phyloP scores from a whole-genome alignment of 495 filamentous ascomycete species.

The Hyphodiscus hymeniophilus region DNA sequence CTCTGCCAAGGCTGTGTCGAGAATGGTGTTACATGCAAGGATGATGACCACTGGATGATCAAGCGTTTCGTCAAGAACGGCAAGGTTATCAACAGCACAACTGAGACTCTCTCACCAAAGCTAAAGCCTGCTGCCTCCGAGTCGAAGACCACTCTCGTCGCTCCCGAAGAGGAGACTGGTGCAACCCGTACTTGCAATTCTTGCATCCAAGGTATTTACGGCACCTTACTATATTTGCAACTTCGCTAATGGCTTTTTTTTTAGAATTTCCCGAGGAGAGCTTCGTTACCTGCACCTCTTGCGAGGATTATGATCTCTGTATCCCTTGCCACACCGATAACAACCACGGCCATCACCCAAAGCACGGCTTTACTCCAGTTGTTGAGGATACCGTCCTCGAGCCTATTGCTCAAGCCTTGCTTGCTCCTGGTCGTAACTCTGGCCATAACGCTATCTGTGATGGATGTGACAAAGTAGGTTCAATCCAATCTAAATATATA shows the following conservation, averaged over 20 bases:
- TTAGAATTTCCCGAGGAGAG: constrained; percentile 63
- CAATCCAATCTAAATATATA: constrained; percentile 18
- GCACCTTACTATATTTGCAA: background rate
- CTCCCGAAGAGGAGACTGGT: constrained; percentile 17
- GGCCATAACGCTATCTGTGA: constrained; percentile 88
- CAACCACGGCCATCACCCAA: constrained; percentile 89
- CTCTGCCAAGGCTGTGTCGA: constrained; percentile 77
- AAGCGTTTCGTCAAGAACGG: constrained; percentile 78
- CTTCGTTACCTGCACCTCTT: constrained; percentile 78
- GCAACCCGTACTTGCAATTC: constrained; percentile 84
- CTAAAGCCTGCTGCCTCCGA: constrained; percentile 22
- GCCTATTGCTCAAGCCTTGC: constrained; percentile 47
- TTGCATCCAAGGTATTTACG: constrained; percentile 63
- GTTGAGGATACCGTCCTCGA: constrained; percentile 48
- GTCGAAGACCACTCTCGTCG: constrained; percentile 11
- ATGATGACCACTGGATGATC: constrained; percentile 82
- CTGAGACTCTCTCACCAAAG: constrained; percentile 67
- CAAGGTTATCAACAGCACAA: constrained; percentile 72
- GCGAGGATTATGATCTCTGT: constrained; percentile 91
- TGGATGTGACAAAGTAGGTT: constrained; percentile 90
- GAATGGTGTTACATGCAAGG: constrained; percentile 64
- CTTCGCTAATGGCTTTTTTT: constrained; percentile 9
- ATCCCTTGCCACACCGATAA: constrained; percentile 63
- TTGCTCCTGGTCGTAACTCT: constrained; percentile 72
- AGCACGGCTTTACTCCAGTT: constrained; percentile 67